Percentiles rank a stretch among this genome's conserved stretches.
Evolutionary conservation across 805 yeast genomes (phyloP).

Genomic region (Yamadazyma endophytica): DNA sequence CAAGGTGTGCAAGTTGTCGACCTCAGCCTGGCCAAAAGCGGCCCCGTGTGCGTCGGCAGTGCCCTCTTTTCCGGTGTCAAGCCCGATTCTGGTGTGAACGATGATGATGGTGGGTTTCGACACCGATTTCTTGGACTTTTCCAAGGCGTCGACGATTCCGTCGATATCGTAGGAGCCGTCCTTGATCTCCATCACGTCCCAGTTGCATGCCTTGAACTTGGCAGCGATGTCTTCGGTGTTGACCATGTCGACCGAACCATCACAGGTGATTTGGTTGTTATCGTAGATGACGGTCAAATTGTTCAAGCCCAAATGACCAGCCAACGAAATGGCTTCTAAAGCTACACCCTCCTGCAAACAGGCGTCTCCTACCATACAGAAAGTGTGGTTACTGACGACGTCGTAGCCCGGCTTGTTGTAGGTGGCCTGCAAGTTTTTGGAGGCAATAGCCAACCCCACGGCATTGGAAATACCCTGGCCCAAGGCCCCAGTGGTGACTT

Average conservation of each 20-base stretch:
- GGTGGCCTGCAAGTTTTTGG: constrained; percentile 27
- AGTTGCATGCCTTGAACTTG: constrained; percentile 30
- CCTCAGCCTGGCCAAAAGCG: constrained; percentile 28
- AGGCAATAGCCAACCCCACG: constrained; percentile 37
- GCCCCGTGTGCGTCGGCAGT: constrained; percentile 31
- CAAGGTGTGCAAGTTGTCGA: constrained; percentile 14
- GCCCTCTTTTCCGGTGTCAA: constrained; percentile 24
- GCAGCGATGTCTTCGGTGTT: constrained; percentile 28
- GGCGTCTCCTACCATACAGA: constrained; percentile 36
- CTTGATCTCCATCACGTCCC: constrained; percentile 30
- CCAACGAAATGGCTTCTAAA: constrained; percentile 34
- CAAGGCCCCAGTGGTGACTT: constrained; percentile 38
- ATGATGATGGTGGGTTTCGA: constrained; percentile 34
- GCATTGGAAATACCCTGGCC: constrained; percentile 41
- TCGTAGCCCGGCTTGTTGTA: constrained; percentile 29
- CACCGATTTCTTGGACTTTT: constrained; percentile 20
- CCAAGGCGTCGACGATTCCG: constrained; percentile 28
- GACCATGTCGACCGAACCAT: constrained; percentile 31
- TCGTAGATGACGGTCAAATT: constrained; percentile 34
- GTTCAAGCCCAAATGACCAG: constrained; percentile 33
- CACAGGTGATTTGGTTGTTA: constrained; percentile 33
- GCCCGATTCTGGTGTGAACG: constrained; percentile 30
- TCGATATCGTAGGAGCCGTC: constrained; percentile 27
- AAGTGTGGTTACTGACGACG: constrained; percentile 24
- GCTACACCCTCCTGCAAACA: constrained; percentile 40